phyloP scores from a whole-genome alignment of 805 yeast genomes.

The Jamesozyma rosinii region DNA sequence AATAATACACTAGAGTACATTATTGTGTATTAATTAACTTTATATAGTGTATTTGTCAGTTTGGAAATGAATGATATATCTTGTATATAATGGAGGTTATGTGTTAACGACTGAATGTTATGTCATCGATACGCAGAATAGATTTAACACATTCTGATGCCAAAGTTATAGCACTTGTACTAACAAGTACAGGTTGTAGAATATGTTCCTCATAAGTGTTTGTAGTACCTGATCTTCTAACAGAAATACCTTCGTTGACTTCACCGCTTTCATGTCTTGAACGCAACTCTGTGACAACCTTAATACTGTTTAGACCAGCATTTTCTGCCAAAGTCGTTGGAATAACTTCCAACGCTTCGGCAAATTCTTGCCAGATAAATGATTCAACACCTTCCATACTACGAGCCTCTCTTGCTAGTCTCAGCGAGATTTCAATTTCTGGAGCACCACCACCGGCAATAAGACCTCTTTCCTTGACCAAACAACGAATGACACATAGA shows the following conservation, averaged over 20 bases:
- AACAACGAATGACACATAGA: constrained; percentile 83
- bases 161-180: constrained; percentile 84
- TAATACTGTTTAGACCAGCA: constrained; percentile 86
- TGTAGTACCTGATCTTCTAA: constrained; percentile 85
- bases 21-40: background rate
- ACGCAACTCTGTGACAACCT: constrained; percentile 85
- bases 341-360: constrained; percentile 82
- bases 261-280: constrained; percentile 88
- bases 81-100: background rate
- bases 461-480: constrained; percentile 77
- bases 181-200: constrained; percentile 90
- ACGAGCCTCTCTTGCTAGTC: constrained; percentile 60
- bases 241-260: constrained; percentile 88
- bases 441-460: constrained; percentile 99
- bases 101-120: constrained; percentile 71
- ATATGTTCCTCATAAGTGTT: constrained; percentile 91
- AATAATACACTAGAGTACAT: background rate
- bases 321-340: constrained; percentile 93
- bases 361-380: constrained; percentile 84
- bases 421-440: constrained; percentile 79
- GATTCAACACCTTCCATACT: constrained; percentile 78
- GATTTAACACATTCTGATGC: constrained; percentile 97
- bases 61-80: background rate
- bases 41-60: background rate
- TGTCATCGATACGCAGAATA: constrained; percentile 92